These are phyloP conservation scores for Anaeromyces robustus DNA, from an alignment of 192 early-diverging fungal genomes.

Conservation along the genomic window DNA sequence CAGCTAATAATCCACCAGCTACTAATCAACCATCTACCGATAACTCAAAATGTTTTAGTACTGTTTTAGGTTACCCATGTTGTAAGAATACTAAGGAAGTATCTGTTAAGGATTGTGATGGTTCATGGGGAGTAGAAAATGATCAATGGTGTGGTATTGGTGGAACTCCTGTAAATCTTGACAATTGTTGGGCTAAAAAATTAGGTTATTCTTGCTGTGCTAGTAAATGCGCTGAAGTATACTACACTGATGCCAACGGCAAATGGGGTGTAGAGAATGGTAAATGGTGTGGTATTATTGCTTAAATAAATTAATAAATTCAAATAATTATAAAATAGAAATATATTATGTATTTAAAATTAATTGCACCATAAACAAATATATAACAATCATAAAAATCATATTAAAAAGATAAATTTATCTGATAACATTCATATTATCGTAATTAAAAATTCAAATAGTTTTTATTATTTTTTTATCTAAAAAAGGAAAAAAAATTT, in stretches of 20 bases:
- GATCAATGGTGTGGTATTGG: background rate
- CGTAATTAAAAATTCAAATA: too few species aligned
- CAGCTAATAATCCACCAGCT: too few species aligned
- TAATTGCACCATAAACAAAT: too few species aligned
- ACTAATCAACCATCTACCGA: background rate
- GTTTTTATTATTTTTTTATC: too few species aligned
- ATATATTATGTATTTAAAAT: too few species aligned
- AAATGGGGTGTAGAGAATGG: background rate
- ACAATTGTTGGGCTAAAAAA: background rate
- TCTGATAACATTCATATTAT: too few species aligned
- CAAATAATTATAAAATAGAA: too few species aligned
- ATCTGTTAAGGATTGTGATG: background rate
- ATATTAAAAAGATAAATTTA: too few species aligned
- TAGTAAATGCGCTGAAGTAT: background rate
- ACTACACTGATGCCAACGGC: background rate
- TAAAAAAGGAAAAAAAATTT: too few species aligned
- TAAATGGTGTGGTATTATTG: background rate
- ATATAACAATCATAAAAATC: too few species aligned
- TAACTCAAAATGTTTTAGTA: background rate
- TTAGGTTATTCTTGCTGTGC: background rate
- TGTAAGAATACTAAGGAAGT: background rate
- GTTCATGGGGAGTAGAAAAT: too few species aligned
- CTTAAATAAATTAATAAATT: too few species aligned
- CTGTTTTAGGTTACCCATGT: background rate
- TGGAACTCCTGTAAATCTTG: background rate